These are phyloP conservation scores for Aspergillus ellipticus DNA, from an alignment of 495 filamentous ascomycete species.

Conservation along the genomic window DNA sequence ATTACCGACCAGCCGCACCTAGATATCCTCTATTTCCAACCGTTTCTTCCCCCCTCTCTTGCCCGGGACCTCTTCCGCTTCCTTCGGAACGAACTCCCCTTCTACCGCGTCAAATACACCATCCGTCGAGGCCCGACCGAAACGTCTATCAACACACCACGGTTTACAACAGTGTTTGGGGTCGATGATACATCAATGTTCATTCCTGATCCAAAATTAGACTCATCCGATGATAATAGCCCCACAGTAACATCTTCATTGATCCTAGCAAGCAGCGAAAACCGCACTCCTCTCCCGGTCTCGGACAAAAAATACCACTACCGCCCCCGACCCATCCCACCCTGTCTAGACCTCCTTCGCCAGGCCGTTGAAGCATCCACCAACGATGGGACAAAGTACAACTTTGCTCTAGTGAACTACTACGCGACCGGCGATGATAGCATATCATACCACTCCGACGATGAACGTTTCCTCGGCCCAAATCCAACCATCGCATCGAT, in stretches of 20 bases:
- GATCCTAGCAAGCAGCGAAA: conserved; percentile 12
- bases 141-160: conserved; percentile 62
- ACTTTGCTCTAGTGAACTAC: conserved; percentile 76
- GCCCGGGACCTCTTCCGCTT: conserved; percentile 60
- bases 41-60: conserved; percentile 52
- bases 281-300: conserved; percentile 32
- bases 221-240: not conserved
- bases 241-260: not conserved
- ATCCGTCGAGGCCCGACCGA: conserved; percentile 56
- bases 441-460: conserved; percentile 72
- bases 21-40: conserved; percentile 65
- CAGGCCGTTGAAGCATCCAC: conserved; percentile 55
- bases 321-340: conserved; percentile 61
- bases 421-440: conserved; percentile 66
- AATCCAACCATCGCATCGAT: conserved; percentile 68
- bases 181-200: conserved; percentile 57
- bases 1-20: conserved; percentile 63
- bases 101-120: conserved; percentile 68
- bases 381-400: conserved; percentile 50
- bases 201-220: not conserved
- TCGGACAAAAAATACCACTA: conserved; percentile 45
- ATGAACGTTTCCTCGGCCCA: conserved; percentile 67
- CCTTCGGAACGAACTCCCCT: conserved; percentile 58
- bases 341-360: conserved; percentile 58
- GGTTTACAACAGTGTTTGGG: conserved; percentile 70